Evolutionary conservation across 768 basidiomycete genomes (phyloP), one percentile per base, ranked within the genome.

Genomic region (Lentinula detonsa): DNA sequence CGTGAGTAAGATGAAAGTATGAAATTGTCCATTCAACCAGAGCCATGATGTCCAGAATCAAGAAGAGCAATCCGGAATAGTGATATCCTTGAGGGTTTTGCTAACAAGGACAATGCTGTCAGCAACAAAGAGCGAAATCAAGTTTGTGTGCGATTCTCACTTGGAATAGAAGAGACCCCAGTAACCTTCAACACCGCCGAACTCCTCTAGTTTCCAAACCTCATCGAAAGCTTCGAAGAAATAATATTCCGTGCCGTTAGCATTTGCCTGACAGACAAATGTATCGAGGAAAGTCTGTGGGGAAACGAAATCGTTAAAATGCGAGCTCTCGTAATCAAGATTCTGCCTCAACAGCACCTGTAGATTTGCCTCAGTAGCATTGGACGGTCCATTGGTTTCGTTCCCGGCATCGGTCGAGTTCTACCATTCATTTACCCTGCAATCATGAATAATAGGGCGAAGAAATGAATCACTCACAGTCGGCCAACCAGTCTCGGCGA

Each of bases 231-330:
- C 86, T 79, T 90, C 90, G 62, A 93, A 93, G 78, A 84, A 95
- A 82, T 93, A 97, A 75, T 96, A 96, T 21, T 83, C 77, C 0
- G 91, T 94, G 13, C 83, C 82, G 64, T 94, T 94, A 11, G 71
- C 63, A 70, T 94, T 97, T 0, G 95, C 90, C 69, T 85, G 81
- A 68, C 96, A 99, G 5, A 95, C 85, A 65, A 93, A 99, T 0
- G 81, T 85, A 69, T 98, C 78, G 62, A 99, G 69, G 80, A 92
- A 99, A 15, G 69, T 83, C 83, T 98, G 59, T 2, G 35, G 45
- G n/a, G 18, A 37, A 21, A 9, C 16, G 15, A 21, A 35, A 46
- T 11, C 11, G 37, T 37, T 11, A 37, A 7, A 37, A 37, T 11
- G 11, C 11, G 37, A 37, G 11, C 7, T 37, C 37, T 37, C 37